Evolutionary conservation across 495 filamentous ascomycete genomes (phyloP).

Genomic region (Trypethelium eluteriae): DNA sequence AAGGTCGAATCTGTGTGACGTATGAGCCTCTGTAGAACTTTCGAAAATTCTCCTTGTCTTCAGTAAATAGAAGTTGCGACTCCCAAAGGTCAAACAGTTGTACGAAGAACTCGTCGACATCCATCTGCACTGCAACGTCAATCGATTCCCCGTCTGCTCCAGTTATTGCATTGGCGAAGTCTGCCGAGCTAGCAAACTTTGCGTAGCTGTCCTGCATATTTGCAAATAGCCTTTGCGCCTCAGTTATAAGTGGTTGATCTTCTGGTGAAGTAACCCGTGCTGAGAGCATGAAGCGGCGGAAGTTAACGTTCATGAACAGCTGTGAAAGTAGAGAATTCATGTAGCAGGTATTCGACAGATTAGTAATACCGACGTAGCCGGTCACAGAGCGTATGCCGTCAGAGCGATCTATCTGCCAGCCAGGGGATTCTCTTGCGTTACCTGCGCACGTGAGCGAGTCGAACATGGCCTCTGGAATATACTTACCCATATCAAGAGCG

Average conservation of each 20-base stretch:
- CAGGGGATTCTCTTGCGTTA: neutral
- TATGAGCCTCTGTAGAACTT: constrained; percentile 86
- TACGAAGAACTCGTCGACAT: constrained; percentile 97
- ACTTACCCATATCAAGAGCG: neutral
- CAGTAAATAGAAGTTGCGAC: constrained; percentile 59
- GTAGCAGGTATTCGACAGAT: constrained; percentile 95
- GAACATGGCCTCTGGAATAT: neutral
- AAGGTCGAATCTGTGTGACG: constrained; percentile 90
- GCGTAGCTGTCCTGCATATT: constrained; percentile 74
- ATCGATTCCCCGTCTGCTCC: constrained; percentile 81
- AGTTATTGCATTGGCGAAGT: constrained; percentile 64
- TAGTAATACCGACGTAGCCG: constrained; percentile 76
- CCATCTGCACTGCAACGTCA: constrained; percentile 86
- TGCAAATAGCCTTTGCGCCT: constrained; percentile 75
- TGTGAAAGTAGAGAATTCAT: constrained; percentile 93
- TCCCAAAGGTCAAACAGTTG: constrained; percentile 88
- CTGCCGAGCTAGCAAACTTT: constrained; percentile 63
- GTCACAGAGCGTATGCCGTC: constrained; percentile 64
- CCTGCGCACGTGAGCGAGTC: neutral
- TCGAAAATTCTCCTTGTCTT: constrained; percentile 67
- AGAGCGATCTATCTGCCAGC: constrained; percentile 42
- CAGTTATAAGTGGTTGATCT: constrained; percentile 60
- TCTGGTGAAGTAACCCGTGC: constrained; percentile 48
- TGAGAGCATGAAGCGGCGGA: constrained; percentile 75
- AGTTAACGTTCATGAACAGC: constrained; percentile 90